These are phyloP conservation scores for Sporothrix variecibatus DNA, from an alignment of 2,329 filamentous ascomycete species.

Conservation along the genomic window DNA sequence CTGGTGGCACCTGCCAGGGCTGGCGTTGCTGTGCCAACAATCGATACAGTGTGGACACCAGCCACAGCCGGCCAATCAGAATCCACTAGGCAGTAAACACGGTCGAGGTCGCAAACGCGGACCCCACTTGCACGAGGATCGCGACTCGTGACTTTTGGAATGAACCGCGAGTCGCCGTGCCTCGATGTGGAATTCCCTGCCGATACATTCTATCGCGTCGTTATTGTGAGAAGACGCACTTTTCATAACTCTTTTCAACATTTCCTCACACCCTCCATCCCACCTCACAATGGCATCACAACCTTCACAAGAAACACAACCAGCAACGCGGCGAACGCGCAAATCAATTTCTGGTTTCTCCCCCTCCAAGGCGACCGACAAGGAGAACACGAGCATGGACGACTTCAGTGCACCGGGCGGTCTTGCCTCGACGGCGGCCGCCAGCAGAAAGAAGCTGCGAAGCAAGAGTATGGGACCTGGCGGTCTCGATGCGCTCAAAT, in stretches of 20 bases:
- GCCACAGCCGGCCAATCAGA: conserved; percentile 25
- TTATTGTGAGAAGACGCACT: neutral
- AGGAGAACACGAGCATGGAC: conserved; percentile 77
- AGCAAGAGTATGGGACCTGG: conserved; percentile 97
- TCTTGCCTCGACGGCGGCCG: conserved; percentile 47
- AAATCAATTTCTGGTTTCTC: conserved; percentile 69
- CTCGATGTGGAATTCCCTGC: conserved; percentile 17
- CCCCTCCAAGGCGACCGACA: conserved; percentile 61
- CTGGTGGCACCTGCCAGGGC: neutral
- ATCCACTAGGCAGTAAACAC: conserved; percentile 25
- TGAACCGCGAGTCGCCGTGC: neutral
- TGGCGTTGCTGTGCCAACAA: conserved; percentile 29
- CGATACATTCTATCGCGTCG: conserved; percentile 19
- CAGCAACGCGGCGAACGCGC: conserved; percentile 60
- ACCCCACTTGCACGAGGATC: conserved; percentile 26
- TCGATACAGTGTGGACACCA: conserved; percentile 19
- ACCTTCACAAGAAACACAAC: conserved; percentile 48
- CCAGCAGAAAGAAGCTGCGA: conserved; percentile 69
- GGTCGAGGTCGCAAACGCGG: neutral
- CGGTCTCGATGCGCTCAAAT: conserved; percentile 78
- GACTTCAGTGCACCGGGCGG: conserved; percentile 43
- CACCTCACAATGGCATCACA: conserved; percentile 43
- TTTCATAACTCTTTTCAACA: neutral
- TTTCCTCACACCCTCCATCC: neutral
- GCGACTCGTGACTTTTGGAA: conserved; percentile 28